A percentile compares a stretch with the other conserved stretches of the same genome.
These are phyloP conservation scores for Mucor mucedo DNA, from an alignment of 371 early-diverging fungal genomes.

Conservation along the genomic window DNA sequence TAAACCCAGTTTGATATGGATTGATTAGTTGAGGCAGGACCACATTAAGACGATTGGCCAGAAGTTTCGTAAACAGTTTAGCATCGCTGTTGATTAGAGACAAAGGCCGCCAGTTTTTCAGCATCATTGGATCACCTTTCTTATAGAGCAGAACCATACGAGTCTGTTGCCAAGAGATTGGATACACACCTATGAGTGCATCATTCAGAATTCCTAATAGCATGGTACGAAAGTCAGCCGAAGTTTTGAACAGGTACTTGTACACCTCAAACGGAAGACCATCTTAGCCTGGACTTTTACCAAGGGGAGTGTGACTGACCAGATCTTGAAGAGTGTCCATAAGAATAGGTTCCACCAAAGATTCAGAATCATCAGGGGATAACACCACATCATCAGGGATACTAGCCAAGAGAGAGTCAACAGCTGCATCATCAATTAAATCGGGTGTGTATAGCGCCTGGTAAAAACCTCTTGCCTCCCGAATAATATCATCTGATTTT, in stretches of 20 bases:
- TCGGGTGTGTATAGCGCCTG: too few relatives aligned
- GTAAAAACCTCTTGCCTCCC: too few relatives aligned
- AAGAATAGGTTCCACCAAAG: not conserved
- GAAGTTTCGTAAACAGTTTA: conserved; percentile 1
- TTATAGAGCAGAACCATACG: conserved; percentile 10
- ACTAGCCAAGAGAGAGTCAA: not conserved
- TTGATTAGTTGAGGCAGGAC: not conserved
- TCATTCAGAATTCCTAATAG: not conserved
- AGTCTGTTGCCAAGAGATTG: not conserved
- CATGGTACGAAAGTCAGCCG: not conserved
- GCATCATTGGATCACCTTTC: not conserved
- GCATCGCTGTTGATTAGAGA: conserved; percentile 11
- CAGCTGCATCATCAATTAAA: too few relatives aligned
- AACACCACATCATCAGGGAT: not conserved
- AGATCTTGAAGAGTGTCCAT: not conserved
- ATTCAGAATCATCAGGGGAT: not conserved
- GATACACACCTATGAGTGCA: not conserved
- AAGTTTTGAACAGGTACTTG: not conserved
- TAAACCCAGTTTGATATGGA: conserved; percentile 14
- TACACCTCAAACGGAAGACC: not conserved
- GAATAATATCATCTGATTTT: too few relatives aligned
- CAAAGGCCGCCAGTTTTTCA: conserved; percentile 32
- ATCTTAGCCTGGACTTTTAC: conserved; percentile 6
- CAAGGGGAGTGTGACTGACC: not conserved
- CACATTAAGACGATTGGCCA: not conserved